These are phyloP conservation scores for Tricholoma sp. DNA, from an alignment of 768 basidiomycete species.

Conservation along the genomic window DNA sequence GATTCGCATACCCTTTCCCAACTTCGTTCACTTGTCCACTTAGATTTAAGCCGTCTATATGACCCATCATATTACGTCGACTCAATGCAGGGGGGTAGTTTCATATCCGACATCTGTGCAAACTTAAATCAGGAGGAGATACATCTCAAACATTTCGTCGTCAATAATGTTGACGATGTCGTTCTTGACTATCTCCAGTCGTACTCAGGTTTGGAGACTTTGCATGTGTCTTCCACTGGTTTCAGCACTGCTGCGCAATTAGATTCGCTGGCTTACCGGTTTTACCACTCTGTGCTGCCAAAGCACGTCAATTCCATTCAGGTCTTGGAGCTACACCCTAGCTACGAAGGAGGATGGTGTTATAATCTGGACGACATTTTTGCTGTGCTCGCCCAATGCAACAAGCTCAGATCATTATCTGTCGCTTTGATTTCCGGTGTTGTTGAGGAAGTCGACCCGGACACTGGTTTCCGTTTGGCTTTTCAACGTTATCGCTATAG, in stretches of 20 bases:
- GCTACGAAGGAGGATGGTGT: background rate
- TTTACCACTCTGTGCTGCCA: background rate
- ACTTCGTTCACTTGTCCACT: background rate
- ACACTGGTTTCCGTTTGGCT: background rate
- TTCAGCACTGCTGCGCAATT: background rate
- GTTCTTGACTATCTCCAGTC: background rate
- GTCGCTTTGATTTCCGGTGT: background rate
- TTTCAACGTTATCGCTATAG: background rate
- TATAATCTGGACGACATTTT: background rate
- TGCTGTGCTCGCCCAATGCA: background rate
- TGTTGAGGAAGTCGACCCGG: too few species aligned
- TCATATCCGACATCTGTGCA: background rate
- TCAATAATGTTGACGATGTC: background rate
- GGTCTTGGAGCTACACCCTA: background rate
- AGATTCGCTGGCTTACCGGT: background rate
- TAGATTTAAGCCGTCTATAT: background rate
- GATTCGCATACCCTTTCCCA: background rate
- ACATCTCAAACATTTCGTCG: background rate
- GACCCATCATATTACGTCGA: background rate
- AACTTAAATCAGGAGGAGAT: background rate
- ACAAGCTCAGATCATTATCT: background rate
- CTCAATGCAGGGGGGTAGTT: background rate
- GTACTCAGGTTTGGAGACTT: background rate
- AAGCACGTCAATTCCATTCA: background rate
- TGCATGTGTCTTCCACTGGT: background rate